Conservation (phyloP, 805 yeast genomes). For the Saturnispora silvae region DNA sequence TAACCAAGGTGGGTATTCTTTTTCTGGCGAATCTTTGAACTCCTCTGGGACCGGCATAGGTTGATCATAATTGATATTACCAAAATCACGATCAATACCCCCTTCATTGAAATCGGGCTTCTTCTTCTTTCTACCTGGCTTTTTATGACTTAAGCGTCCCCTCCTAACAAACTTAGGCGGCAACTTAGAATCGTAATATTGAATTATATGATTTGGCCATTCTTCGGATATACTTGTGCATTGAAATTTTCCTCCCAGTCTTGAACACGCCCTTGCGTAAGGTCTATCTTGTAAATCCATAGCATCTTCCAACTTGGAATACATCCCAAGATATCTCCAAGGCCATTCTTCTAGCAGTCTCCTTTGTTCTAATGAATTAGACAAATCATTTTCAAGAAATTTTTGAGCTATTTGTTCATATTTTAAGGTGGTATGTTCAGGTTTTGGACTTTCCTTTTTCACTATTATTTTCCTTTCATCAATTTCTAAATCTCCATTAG, state of each 20-base stretch:
- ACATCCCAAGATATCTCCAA: constrained; percentile 67
- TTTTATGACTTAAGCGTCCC: constrained; percentile 16
- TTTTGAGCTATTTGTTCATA: constrained; percentile 49
- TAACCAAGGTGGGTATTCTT: constrained; percentile 61
- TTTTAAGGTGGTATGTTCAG: constrained; percentile 22
- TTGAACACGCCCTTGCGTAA: constrained; percentile 68
- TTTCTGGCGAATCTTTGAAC: constrained; percentile 29
- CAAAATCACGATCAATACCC: constrained; percentile 9
- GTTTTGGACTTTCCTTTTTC: constrained; percentile 18
- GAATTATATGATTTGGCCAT: constrained; percentile 54
- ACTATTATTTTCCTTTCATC: constrained; percentile 19
- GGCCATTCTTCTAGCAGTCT: constrained; percentile 68
- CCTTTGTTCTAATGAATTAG: constrained; percentile 33
- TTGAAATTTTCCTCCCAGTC: constrained; percentile 68
- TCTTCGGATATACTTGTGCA: constrained; percentile 47
- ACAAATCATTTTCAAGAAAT: constrained; percentile 38
- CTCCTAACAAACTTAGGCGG: constrained; percentile 13
- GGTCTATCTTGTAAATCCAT: constrained; percentile 69
- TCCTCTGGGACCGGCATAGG: constrained; percentile 34
- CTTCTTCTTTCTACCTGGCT: constrained; percentile 14
- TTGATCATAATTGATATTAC: constrained; percentile 3
- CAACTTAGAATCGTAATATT: constrained; percentile 42
- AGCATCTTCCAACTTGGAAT: constrained; percentile 65
- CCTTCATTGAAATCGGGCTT: constrained; percentile 16
- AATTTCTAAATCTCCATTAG: not conserved